These are phyloP conservation scores for Dichomitus squalens DNA, from an alignment of 1,284 basidiomycete species.

Conservation along the genomic window DNA sequence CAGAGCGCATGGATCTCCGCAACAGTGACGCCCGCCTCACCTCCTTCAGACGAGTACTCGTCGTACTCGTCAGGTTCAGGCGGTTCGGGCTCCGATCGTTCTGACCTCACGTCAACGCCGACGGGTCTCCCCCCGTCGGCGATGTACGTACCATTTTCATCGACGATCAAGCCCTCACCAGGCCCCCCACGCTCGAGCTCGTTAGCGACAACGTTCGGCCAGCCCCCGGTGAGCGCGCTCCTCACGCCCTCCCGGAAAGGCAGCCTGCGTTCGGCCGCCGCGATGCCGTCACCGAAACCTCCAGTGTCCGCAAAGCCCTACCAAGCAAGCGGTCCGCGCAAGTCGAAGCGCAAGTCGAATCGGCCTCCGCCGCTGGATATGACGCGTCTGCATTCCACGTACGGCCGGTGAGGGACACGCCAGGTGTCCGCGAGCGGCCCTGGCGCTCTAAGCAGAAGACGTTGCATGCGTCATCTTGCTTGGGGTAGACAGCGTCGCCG, in stretches of 20 bases:
- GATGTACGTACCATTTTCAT: slow-evolving; percentile 23
- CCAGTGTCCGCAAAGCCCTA: not conserved
- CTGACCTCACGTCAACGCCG: slow-evolving; percentile 24
- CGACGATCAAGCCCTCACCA: slow-evolving; percentile 23
- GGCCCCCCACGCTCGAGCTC: slow-evolving; percentile 22
- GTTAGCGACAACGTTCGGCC: slow-evolving; percentile 19
- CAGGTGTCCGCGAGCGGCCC: slow-evolving; percentile 13
- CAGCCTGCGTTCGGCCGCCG: slow-evolving; percentile 1
- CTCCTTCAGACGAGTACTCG: slow-evolving; percentile 13
- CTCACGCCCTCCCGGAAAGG: slow-evolving; percentile 15
- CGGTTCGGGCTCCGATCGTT: slow-evolving; percentile 8
- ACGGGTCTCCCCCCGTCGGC: slow-evolving; percentile 22
- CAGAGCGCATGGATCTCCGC: slow-evolving; percentile 24
- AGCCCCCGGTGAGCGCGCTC: slow-evolving; percentile 17
- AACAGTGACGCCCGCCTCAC: slow-evolving; percentile 23
- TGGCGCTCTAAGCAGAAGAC: not conserved
- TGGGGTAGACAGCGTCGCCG: slow-evolving; percentile 16
- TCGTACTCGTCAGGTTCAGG: slow-evolving; percentile 15
- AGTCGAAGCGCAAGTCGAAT: slow-evolving; percentile 19
- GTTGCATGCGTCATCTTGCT: not conserved
- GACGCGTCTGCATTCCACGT: slow-evolving; percentile 23
- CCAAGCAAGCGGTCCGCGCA: slow-evolving; percentile 1
- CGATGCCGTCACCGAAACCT: slow-evolving; percentile 11
- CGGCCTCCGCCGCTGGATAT: slow-evolving; percentile 25
- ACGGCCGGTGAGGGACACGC: slow-evolving; percentile 18